Evolutionary conservation across 2,329 filamentous ascomycete genomes (phyloP).

Genomic region (Furcasterigmium sp.): DNA sequence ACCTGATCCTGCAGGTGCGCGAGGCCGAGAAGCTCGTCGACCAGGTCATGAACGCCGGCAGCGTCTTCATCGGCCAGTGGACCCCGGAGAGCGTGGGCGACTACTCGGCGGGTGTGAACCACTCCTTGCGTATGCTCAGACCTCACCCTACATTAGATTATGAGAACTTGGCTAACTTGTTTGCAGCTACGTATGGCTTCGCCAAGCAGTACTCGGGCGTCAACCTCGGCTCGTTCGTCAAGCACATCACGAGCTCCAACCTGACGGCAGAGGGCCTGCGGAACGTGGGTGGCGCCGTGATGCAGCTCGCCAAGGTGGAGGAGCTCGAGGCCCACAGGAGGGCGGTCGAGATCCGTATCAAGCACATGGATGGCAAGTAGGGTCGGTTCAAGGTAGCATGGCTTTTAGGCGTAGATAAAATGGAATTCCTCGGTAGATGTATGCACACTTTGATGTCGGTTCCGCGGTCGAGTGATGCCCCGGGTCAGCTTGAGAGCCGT

Average conservation of each 20-base stretch:
- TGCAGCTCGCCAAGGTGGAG: slow-evolving; percentile 92
- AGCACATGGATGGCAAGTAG: slow-evolving; percentile 31
- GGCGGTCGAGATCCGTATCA: slow-evolving; percentile 78
- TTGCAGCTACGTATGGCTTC: slow-evolving; percentile 86
- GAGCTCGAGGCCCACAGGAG: slow-evolving; percentile 90
- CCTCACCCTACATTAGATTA: background rate
- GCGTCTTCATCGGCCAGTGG: slow-evolving; percentile 93
- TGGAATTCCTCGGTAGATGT: no score
- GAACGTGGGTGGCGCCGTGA: slow-evolving; percentile 84
- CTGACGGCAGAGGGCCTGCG: slow-evolving; percentile 78
- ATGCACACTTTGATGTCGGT: no score
- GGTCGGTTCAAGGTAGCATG: background rate
- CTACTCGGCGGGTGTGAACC: slow-evolving; percentile 96
- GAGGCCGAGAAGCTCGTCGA: slow-evolving; percentile 71
- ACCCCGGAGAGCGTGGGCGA: slow-evolving; percentile 97
- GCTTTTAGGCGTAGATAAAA: slow-evolving; percentile 1
- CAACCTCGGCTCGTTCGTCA: slow-evolving; percentile 91
- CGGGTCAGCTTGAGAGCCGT: no score
- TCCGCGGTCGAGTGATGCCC: no score
- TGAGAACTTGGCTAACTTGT: slow-evolving; percentile 3
- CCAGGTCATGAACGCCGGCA: slow-evolving; percentile 86
- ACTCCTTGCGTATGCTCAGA: slow-evolving; percentile 78
- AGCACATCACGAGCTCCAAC: slow-evolving; percentile 95
- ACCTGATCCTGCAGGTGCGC: slow-evolving; percentile 85
- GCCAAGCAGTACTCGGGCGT: slow-evolving; percentile 98